Conservation (phyloP, 2,329 filamentous ascomycete genomes). For the Cytospora piceae region DNA sequence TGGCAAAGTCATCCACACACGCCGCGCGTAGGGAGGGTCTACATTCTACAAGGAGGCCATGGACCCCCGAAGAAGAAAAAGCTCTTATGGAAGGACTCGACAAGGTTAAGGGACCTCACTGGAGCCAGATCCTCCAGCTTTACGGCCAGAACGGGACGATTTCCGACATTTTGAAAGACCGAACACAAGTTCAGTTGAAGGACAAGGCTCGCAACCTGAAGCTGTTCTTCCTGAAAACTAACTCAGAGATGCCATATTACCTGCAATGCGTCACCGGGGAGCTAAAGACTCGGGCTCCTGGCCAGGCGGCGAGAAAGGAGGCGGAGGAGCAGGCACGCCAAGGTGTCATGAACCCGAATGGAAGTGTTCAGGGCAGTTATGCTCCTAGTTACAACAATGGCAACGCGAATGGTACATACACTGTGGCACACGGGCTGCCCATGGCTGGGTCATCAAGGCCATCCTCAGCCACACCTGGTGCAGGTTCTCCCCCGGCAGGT, state of each 20-base stretch:
- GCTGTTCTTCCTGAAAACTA: slow-evolving; percentile 88
- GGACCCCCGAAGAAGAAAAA: slow-evolving; percentile 88
- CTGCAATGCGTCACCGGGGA: slow-evolving; percentile 87
- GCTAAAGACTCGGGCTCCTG: slow-evolving; percentile 81
- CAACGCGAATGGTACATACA: slow-evolving; percentile 12
- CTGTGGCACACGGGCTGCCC: slow-evolving; percentile 14
- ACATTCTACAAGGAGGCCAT: slow-evolving; percentile 72
- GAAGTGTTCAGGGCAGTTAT: slow-evolving; percentile 52
- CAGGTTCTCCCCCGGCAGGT: slow-evolving; percentile 9
- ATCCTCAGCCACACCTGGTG: slow-evolving; percentile 16
- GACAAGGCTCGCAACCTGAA: slow-evolving; percentile 91
- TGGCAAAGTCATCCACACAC: slow-evolving; percentile 56
- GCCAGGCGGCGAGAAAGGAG: slow-evolving; percentile 70
- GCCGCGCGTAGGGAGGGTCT: slow-evolving; percentile 60
- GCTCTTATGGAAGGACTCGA: slow-evolving; percentile 88
- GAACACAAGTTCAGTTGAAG: slow-evolving; percentile 89
- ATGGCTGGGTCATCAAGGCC: slow-evolving; percentile 17
- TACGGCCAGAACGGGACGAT: slow-evolving; percentile 81
- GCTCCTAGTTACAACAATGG: slow-evolving; percentile 23
- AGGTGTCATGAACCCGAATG: slow-evolving; percentile 60
- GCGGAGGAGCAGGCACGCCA: slow-evolving; percentile 66
- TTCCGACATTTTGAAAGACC: slow-evolving; percentile 81
- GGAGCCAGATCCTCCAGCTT: slow-evolving; percentile 86
- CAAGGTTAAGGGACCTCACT: slow-evolving; percentile 87
- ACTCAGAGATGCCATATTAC: slow-evolving; percentile 88